Evolutionary conservation across 2,329 filamentous ascomycete species (phyloP).

Genomic region (Beauveria sp.): DNA sequence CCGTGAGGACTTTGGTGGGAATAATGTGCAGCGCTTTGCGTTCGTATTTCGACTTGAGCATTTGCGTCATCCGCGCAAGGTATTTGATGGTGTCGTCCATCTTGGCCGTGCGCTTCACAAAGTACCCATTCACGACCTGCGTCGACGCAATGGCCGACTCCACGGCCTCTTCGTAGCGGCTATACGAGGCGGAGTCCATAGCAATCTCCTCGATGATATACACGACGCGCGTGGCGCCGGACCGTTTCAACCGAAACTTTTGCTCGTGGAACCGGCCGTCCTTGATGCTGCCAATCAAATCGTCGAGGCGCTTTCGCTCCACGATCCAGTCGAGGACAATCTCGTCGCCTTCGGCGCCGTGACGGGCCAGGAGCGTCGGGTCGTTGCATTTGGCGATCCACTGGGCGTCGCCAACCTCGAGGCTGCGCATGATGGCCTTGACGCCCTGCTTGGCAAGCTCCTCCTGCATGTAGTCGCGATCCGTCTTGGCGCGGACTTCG

Average conservation of each 20-base stretch:
- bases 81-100: constrained; percentile 75
- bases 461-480: constrained; percentile 69
- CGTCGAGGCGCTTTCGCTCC: constrained; percentile 73
- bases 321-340: constrained; percentile 73
- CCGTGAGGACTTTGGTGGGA: constrained; percentile 55
- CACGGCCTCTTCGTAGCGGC: constrained; percentile 58
- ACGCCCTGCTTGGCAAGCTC: constrained; percentile 61
- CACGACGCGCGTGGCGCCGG: constrained; percentile 66
- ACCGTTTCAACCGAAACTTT: constrained; percentile 68
- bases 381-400: constrained; percentile 72
- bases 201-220: constrained; percentile 71
- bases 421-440: constrained; percentile 55
- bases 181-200: constrained; percentile 45
- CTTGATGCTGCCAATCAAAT: constrained; percentile 72
- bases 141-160: constrained; percentile 68
- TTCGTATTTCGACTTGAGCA: constrained; percentile 60
- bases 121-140: constrained; percentile 72
- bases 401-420: constrained; percentile 68
- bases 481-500: constrained; percentile 63
- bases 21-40: constrained; percentile 51
- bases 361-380: constrained; percentile 42
- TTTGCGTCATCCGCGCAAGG: constrained; percentile 61
- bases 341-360: constrained; percentile 58
- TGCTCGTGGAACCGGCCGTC: constrained; percentile 79
- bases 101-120: constrained; percentile 66